A percentile compares a stretch with the other conserved stretches of the same genome.
Conservation (phyloP, 805 yeast genomes). For the Jamesozyma hellenica region DNA sequence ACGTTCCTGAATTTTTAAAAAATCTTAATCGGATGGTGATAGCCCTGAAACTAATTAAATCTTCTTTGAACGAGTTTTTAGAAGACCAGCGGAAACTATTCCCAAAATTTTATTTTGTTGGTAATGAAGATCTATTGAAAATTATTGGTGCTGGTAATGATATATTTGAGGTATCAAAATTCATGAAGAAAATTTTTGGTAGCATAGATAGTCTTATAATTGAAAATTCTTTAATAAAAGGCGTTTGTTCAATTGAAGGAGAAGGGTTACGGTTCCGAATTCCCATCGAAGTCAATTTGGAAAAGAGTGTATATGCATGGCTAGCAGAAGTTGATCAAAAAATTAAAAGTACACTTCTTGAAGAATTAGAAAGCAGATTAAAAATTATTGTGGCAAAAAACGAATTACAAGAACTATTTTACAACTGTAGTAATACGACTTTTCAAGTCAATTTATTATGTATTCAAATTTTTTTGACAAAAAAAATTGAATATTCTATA, state of each 20-base stretch:
- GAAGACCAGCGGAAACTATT: conserved; percentile 70
- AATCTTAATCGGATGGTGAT: conserved; percentile 44
- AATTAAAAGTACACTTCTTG: conserved; percentile 15
- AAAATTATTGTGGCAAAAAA: neutral
- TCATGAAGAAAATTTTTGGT: conserved; percentile 60
- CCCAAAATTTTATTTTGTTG: conserved; percentile 78
- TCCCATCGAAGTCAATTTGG: conserved; percentile 34
- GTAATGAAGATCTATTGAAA: conserved; percentile 82
- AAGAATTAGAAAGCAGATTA: neutral
- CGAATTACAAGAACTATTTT: neutral
- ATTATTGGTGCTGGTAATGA: conserved; percentile 59
- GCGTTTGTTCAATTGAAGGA: conserved; percentile 53
- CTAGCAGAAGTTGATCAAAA: conserved; percentile 46
- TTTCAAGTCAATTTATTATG: conserved; percentile 1
- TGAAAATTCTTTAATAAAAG: conserved; percentile 32
- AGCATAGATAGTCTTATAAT: conserved; percentile 42
- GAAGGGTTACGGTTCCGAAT: conserved; percentile 40
- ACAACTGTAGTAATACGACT: neutral
- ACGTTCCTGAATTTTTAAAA: conserved; percentile 38
- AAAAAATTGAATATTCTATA: neutral
- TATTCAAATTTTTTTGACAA: neutral
- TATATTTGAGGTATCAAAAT: conserved; percentile 40
- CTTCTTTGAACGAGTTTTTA: conserved; percentile 63
- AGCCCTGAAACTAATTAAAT: conserved; percentile 47
- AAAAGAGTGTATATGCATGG: conserved; percentile 41